These are phyloP conservation scores for Petasospora fabianii DNA, from an alignment of 1,139 yeast genomes.

Conservation along the genomic window DNA sequence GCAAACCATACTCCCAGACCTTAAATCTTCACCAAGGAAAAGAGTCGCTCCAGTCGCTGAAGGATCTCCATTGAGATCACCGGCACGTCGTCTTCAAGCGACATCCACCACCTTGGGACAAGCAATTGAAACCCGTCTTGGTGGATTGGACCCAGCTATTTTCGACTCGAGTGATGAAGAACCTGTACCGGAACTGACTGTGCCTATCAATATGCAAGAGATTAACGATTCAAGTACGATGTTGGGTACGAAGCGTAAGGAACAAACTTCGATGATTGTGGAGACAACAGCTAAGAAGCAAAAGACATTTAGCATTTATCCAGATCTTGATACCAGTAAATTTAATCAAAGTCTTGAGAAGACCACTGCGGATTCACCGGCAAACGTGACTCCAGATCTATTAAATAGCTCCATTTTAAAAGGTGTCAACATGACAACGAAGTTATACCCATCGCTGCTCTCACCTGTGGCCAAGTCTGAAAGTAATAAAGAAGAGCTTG, in stretches of 20 bases:
- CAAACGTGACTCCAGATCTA: not conserved
- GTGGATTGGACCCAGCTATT: constrained; percentile 3
- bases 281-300: constrained; percentile 2
- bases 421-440: not conserved
- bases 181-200: constrained; percentile 12
- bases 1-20: not conserved
- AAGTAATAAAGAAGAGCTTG: no score
- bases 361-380: not conserved
- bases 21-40: not conserved
- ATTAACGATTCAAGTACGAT: constrained; percentile 5
- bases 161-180: constrained; percentile 14
- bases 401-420: not conserved
- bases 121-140: not conserved
- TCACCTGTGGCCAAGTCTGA: not conserved
- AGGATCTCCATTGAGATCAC: constrained; percentile 1
- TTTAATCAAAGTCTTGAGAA: no score
- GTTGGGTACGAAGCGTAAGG: not conserved
- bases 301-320: constrained; percentile 7
- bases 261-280: not conserved
- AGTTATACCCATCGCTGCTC: constrained; percentile 7
- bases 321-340: constrained; percentile 8
- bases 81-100: constrained; percentile 3
- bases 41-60: not conserved
- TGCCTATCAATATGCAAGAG: constrained; percentile 7
- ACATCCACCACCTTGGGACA: constrained; percentile 1